phyloP scores from a whole-genome alignment of 805 yeast species.

The Wickerhamomyces ciferrii region DNA sequence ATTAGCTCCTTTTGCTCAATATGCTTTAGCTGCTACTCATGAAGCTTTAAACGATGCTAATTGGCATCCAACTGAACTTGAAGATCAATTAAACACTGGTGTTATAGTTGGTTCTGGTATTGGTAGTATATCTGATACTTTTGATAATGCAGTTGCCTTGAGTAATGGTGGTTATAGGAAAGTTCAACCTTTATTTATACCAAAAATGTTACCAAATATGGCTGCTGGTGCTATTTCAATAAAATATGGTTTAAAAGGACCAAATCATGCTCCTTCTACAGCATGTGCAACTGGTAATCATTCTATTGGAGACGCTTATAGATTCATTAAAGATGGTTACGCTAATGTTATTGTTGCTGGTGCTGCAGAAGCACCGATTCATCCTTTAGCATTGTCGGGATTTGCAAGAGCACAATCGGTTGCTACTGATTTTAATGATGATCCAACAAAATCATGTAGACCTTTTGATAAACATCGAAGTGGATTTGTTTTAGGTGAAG shows the following conservation, averaged over 20 bases:
- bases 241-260: conserved; percentile 71
- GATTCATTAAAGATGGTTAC: conserved; percentile 73
- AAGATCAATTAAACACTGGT: conserved; percentile 42
- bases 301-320: conserved; percentile 87
- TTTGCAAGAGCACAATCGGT: conserved; percentile 87
- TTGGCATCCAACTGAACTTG: conserved; percentile 35
- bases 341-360: conserved; percentile 90
- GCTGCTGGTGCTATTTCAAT: conserved; percentile 91
- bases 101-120: conserved; percentile 92
- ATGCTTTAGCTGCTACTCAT: conserved; percentile 67
- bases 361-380: conserved; percentile 84
- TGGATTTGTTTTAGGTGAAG: conserved; percentile 95
- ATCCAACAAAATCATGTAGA: conserved; percentile 64
- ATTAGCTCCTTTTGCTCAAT: conserved; percentile 69
- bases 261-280: conserved; percentile 82
- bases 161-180: conserved; percentile 51
- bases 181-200: conserved; percentile 83
- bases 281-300: conserved; percentile 98
- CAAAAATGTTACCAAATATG: conserved; percentile 83
- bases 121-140: conserved; percentile 75
- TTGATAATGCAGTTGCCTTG: conserved; percentile 55
- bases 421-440: conserved; percentile 54
- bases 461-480: conserved; percentile 79
- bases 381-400: conserved; percentile 85
- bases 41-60: conserved; percentile 75